These are phyloP conservation scores for Paspalum vaginatum DNA, from an alignment of 176 grass and related monocot genomes.

Conservation along the genomic window DNA sequence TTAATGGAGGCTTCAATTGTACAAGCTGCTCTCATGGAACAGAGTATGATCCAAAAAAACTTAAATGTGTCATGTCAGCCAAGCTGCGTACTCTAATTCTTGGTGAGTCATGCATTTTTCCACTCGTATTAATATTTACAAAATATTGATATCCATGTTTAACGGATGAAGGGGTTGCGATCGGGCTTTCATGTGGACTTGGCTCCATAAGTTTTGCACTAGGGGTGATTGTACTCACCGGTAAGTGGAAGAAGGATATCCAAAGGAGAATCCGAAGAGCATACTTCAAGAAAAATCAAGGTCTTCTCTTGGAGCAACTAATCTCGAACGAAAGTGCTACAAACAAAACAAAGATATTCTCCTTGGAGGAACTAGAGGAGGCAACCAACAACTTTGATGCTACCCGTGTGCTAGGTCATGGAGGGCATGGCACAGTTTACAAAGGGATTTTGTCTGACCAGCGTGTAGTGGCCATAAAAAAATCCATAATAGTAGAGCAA, in stretches of 20 bases:
- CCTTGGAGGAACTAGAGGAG: not conserved
- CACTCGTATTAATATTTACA: too few relatives aligned
- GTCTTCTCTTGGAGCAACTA: not conserved
- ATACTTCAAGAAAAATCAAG: not conserved
- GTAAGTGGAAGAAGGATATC: not conserved
- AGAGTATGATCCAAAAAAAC: too few relatives aligned
- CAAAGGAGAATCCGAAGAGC: not conserved
- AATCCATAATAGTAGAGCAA: not conserved
- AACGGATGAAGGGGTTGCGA: not conserved
- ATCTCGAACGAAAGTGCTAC: not conserved
- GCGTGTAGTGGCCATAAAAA: not conserved
- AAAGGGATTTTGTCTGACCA: not conserved
- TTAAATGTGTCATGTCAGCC: too few relatives aligned
- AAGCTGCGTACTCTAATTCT: too few relatives aligned
- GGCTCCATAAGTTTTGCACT: not conserved
- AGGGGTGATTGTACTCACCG: not conserved
- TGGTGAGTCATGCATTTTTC: too few relatives aligned
- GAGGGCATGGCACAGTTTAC: not conserved
- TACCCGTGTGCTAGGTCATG: not conserved
- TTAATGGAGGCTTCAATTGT: not conserved
- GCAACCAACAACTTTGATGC: conserved; percentile 2
- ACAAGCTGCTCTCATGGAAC: too few relatives aligned
- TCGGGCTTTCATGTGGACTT: not conserved
- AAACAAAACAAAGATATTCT: conserved; percentile 11
- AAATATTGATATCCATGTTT: not conserved